phyloP scores from a whole-genome alignment of 495 filamentous ascomycete species.

The Penicillium coffeae region DNA sequence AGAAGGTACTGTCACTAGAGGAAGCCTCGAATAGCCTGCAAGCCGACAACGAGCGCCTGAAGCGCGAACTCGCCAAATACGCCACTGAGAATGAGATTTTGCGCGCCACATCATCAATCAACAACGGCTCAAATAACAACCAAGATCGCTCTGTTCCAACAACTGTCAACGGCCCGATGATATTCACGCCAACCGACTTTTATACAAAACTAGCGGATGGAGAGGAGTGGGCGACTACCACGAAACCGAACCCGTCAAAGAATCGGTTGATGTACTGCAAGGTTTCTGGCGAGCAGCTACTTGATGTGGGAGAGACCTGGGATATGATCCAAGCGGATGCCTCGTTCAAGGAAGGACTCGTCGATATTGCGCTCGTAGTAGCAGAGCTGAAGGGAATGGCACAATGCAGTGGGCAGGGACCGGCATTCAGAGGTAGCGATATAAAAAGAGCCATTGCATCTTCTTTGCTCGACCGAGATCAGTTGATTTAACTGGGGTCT shows the following conservation, averaged over 20 bases:
- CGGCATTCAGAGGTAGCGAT: constrained; percentile 78
- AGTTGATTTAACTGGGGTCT: constrained; percentile 52
- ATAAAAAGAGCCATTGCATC: constrained; percentile 73
- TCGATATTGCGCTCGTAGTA: constrained; percentile 77
- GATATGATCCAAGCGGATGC: constrained; percentile 84
- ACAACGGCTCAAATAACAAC: constrained; percentile 16
- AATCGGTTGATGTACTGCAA: constrained; percentile 66
- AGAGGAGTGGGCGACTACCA: constrained; percentile 16
- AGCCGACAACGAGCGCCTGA: constrained; percentile 79
- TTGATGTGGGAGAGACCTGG: constrained; percentile 83
- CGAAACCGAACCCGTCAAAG: background rate
- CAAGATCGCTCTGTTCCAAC: constrained; percentile 19
- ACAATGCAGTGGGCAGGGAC: constrained; percentile 87
- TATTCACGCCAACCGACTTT: constrained; percentile 71
- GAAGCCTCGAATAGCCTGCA: constrained; percentile 49
- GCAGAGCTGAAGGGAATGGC: constrained; percentile 69
- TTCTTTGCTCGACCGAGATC: constrained; percentile 71
- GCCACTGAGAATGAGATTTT: constrained; percentile 92
- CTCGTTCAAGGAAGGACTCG: constrained; percentile 71
- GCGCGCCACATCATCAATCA: constrained; percentile 60
- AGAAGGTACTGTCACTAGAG: constrained; percentile 73
- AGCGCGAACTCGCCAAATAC: constrained; percentile 73
- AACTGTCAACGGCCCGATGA: constrained; percentile 61
- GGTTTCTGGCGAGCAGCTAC: constrained; percentile 66
- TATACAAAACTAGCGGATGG: constrained; percentile 13